Evolutionary conservation across 257 asterid genomes (phyloP).

Genomic region (Buddleja alternifolia): DNA sequence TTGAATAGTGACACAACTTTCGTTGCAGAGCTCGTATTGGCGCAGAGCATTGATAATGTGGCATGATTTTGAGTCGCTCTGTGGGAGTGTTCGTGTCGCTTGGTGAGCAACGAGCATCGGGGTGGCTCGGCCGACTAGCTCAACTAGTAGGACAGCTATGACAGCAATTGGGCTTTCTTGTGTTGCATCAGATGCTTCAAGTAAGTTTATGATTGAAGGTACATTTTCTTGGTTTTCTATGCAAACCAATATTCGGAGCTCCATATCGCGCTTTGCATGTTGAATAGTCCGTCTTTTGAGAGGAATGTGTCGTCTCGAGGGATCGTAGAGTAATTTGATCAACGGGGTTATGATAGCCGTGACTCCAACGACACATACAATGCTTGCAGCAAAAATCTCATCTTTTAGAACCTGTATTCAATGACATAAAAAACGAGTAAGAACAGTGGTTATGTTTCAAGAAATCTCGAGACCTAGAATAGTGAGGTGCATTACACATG

Average conservation of each 20-base stretch:
- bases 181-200: conserved; percentile 68
- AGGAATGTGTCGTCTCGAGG: conserved; percentile 40
- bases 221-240: conserved; percentile 61
- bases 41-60: conserved; percentile 69
- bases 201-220: conserved; percentile 63
- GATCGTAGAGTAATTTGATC: conserved; percentile 52
- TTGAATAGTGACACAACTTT: conserved; percentile 52
- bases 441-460: background rate
- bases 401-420: conserved; percentile 46
- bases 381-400: conserved; percentile 58
- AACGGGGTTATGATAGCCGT: conserved; percentile 62
- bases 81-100: conserved; percentile 44
- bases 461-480: too few relatives aligned
- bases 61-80: conserved; percentile 50
- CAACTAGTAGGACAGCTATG: conserved; percentile 63
- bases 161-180: conserved; percentile 63
- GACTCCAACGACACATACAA: conserved; percentile 52
- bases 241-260: conserved; percentile 64
- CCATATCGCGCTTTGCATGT: conserved; percentile 51
- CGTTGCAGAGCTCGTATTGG: conserved; percentile 65
- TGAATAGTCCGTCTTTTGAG: conserved; percentile 60
- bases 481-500: too few relatives aligned
- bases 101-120: conserved; percentile 76
- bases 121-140: conserved; percentile 72
- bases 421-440: background rate